Evolutionary conservation across 495 filamentous ascomycete species (phyloP).

Genomic region (Hypoxylon perforatum): DNA sequence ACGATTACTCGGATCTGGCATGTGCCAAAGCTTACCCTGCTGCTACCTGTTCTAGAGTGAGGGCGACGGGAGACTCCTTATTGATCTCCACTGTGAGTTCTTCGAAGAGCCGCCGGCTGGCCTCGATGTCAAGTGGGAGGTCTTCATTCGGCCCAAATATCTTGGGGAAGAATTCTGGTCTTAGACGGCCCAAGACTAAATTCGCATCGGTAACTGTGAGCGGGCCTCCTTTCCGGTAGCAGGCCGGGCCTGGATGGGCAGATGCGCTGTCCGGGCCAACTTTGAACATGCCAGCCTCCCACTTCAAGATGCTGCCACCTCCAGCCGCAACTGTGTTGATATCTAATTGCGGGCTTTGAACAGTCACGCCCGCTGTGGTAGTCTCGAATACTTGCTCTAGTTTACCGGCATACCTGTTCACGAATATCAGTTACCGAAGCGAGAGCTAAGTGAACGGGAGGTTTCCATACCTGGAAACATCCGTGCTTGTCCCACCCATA

Average conservation of each 20-base stretch:
- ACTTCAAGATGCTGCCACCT: constrained; percentile 42
- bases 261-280: neutral
- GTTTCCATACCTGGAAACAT: constrained; percentile 89
- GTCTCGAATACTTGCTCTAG: constrained; percentile 97
- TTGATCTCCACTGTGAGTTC: constrained; percentile 85
- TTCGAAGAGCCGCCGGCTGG: constrained; percentile 79
- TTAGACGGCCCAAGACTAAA: constrained; percentile 63
- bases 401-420: neutral
- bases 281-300: constrained; percentile 35
- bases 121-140: constrained; percentile 72
- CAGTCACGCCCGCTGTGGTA: constrained; percentile 93
- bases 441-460: constrained; percentile 56
- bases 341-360: constrained; percentile 94
- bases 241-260: constrained; percentile 52
- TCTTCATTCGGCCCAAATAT: constrained; percentile 95
- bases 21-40: neutral
- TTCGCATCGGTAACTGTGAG: constrained; percentile 57
- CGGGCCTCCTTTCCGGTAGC: constrained; percentile 54
- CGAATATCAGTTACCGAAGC: neutral
- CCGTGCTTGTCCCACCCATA: constrained; percentile 94
- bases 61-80: constrained; percentile 68
- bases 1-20: neutral
- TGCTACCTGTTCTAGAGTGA: constrained; percentile 88
- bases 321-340: constrained; percentile 82
- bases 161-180: constrained; percentile 96